Evolutionary conservation across 176 grass and related monocot species (phyloP).

Genomic region (Oryza punctata): DNA sequence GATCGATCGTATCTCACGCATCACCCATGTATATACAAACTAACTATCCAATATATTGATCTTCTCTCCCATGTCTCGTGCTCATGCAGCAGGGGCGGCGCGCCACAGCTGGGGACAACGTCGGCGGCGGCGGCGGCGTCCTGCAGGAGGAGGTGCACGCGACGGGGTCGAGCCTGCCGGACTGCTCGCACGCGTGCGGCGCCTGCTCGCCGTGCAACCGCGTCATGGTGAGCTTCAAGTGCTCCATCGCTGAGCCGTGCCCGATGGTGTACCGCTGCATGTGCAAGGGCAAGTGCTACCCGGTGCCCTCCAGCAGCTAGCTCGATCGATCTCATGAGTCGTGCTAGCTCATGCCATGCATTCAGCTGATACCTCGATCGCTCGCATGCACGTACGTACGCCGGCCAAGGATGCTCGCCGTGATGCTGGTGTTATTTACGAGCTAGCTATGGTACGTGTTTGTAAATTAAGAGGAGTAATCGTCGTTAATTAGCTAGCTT

Average conservation of each 20-base stretch:
- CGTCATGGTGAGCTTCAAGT: constrained; percentile 96
- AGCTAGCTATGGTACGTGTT: neutral
- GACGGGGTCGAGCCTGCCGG: constrained; percentile 78
- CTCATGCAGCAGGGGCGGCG: neutral
- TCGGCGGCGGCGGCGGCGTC: neutral
- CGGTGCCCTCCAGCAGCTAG: constrained; percentile 54
- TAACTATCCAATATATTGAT: no score
- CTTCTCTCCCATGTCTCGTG: no score
- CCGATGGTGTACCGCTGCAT: constrained; percentile 95
- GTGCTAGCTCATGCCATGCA: no score
- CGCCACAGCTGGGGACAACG: neutral
- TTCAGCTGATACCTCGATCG: neutral
- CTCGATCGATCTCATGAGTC: neutral
- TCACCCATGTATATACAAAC: no score
- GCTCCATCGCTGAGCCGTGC: constrained; percentile 76
- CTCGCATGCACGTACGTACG: neutral
- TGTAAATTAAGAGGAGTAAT: neutral
- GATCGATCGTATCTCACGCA: neutral
- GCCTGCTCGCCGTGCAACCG: constrained; percentile 82
- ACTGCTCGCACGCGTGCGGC: constrained; percentile 86
- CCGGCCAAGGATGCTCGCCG: no score
- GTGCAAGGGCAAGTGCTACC: constrained; percentile 84
- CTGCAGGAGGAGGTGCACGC: constrained; percentile 50
- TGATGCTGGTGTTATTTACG: neutral
- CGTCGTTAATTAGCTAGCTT: neutral